Conservation (phyloP, 495 filamentous ascomycete species). For the Neurospora sp. region DNA sequence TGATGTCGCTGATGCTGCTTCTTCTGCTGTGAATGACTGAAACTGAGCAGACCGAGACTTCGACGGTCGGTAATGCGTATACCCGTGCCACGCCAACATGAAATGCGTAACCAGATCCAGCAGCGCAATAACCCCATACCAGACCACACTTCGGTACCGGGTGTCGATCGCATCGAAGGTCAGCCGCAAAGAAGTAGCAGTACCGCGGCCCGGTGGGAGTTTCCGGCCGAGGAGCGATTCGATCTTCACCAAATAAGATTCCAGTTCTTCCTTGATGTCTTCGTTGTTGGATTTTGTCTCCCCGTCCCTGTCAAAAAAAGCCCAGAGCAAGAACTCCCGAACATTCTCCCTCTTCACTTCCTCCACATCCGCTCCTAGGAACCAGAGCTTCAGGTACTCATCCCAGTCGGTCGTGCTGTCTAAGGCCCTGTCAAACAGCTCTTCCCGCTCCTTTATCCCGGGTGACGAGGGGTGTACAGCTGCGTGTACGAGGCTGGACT, state of each 20-base stretch:
- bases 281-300: conserved; percentile 21
- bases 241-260: conserved; percentile 40
- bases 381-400: conserved; percentile 53
- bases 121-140: conserved; percentile 45
- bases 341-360: conserved; percentile 58
- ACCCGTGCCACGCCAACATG: conserved; percentile 36
- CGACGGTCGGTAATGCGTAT: conserved; percentile 35
- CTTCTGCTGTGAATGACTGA: background rate
- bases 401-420: conserved; percentile 45
- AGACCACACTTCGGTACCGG: conserved; percentile 49
- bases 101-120: conserved; percentile 28
- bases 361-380: conserved; percentile 44
- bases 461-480: conserved; percentile 44
- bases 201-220: conserved; percentile 42
- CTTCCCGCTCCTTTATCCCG: conserved; percentile 27
- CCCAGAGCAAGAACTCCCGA: conserved; percentile 55
- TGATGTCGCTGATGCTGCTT: background rate
- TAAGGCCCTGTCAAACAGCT: conserved; percentile 46
- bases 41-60: background rate
- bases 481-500: conserved; percentile 34
- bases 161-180: conserved; percentile 56
- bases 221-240: conserved; percentile 39
- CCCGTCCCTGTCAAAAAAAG: conserved; percentile 42
- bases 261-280: conserved; percentile 44
- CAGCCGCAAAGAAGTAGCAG: conserved; percentile 45